Conservation (phyloP, 2,329 filamentous ascomycete genomes). For the Botrytis galanthina region DNA sequence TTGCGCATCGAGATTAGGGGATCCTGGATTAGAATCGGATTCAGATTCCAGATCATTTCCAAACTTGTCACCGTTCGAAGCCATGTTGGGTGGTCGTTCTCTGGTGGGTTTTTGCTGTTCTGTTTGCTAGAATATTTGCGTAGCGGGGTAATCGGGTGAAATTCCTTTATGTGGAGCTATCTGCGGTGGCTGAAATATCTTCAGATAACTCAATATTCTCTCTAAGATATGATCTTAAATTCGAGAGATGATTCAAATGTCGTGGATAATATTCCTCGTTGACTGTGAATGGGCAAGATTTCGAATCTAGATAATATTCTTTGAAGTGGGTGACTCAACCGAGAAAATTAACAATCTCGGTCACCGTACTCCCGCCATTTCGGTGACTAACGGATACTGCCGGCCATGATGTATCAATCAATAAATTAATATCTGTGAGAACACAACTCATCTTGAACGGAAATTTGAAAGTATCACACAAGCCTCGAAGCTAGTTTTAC, state of each 20-base stretch:
- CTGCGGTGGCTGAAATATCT: not conserved
- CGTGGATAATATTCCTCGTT: constrained; percentile 9
- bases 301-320: constrained; percentile 19
- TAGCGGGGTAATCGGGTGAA: constrained; percentile 23
- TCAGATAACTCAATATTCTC: constrained; percentile 7
- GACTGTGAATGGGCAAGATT: constrained; percentile 8
- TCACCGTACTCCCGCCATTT: constrained; percentile 8
- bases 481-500: not conserved
- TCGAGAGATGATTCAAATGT: constrained; percentile 8
- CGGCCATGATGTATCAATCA: not conserved
- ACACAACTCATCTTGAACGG: not conserved
- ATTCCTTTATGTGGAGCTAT: constrained; percentile 5
- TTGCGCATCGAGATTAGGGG: constrained; percentile 48
- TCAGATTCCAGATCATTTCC: constrained; percentile 73
- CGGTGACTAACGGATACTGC: constrained; percentile 5
- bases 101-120: constrained; percentile 20
- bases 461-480: not conserved
- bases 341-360: constrained; percentile 18
- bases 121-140: constrained; percentile 16
- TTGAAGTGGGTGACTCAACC: constrained; percentile 24
- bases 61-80: constrained; percentile 58
- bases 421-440: not conserved
- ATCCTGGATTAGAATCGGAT: constrained; percentile 56
- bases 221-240: not conserved
- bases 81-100: constrained; percentile 35